phyloP scores from a whole-genome alignment of 2,329 filamentous ascomycete genomes.

The Pestalotiopsis fici region DNA sequence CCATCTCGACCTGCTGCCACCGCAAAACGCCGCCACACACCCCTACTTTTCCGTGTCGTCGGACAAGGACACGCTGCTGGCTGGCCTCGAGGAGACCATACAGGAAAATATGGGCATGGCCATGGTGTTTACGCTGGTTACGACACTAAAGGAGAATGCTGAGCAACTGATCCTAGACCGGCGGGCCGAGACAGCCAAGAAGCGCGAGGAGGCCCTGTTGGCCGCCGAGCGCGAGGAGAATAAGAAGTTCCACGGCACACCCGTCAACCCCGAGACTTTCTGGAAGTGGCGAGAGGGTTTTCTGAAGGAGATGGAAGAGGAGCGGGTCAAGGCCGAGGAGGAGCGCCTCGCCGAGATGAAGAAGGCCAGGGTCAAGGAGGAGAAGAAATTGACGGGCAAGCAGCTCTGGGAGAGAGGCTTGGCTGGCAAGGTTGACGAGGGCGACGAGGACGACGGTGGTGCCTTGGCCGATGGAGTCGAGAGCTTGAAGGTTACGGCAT shows the following conservation, averaged over 20 bases:
- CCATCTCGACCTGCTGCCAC: slow-evolving; percentile 74
- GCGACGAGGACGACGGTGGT: slow-evolving; percentile 62
- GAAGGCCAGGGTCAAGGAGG: slow-evolving; percentile 74
- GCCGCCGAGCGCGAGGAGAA: slow-evolving; percentile 88
- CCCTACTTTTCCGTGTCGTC: slow-evolving; percentile 76
- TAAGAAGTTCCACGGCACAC: slow-evolving; percentile 89
- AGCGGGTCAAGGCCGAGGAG: slow-evolving; percentile 67
- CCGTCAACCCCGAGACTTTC: slow-evolving; percentile 86
- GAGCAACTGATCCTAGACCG: slow-evolving; percentile 81
- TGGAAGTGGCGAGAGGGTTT: slow-evolving; percentile 81
- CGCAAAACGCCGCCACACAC: slow-evolving; percentile 70
- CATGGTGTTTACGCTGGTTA: slow-evolving; percentile 93
- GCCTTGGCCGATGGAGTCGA: slow-evolving; percentile 62
- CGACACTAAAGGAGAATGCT: slow-evolving; percentile 85
- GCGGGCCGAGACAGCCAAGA: slow-evolving; percentile 62
- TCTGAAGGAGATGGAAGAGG: slow-evolving; percentile 76
- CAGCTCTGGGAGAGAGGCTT: slow-evolving; percentile 80
- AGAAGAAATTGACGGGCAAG: slow-evolving; percentile 70
- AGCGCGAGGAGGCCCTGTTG: slow-evolving; percentile 52
- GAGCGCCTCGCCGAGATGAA: slow-evolving; percentile 82
- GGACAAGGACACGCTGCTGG: slow-evolving; percentile 76
- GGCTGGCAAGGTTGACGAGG: slow-evolving; percentile 66
- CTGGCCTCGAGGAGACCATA: slow-evolving; percentile 71
- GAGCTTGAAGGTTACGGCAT: slow-evolving; percentile 71
- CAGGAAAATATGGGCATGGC: slow-evolving; percentile 96